Evolutionary conservation across 129 eudicot species (phyloP).

Genomic region (Lactuca saligna): DNA sequence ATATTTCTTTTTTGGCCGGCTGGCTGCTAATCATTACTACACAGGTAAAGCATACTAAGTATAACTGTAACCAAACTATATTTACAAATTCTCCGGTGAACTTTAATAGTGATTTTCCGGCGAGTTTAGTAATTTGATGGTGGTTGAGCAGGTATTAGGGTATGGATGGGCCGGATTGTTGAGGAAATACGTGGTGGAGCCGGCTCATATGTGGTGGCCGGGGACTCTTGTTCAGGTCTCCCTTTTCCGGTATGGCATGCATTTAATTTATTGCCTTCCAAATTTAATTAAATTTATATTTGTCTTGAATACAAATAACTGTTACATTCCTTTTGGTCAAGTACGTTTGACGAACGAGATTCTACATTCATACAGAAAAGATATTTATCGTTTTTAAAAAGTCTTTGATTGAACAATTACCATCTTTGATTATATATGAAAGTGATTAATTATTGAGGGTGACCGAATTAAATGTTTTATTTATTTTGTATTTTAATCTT

Average conservation of each 20-base stretch:
- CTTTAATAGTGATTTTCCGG: neutral
- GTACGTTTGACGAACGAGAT: neutral
- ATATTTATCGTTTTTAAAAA: neutral
- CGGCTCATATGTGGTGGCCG: slow-evolving; percentile 99
- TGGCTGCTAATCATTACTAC: slow-evolving; percentile 90
- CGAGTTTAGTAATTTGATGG: neutral
- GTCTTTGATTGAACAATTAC: neutral
- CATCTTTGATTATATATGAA: too few relatives aligned
- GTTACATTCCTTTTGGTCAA: neutral
- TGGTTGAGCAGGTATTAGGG: slow-evolving; percentile 66
- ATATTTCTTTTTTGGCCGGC: slow-evolving; percentile 75
- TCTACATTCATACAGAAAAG: neutral
- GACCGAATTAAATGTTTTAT: too few relatives aligned
- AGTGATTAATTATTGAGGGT: too few relatives aligned
- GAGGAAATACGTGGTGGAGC: slow-evolving; percentile 85
- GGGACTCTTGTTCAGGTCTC: slow-evolving; percentile 88
- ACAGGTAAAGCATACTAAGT: slow-evolving; percentile 44
- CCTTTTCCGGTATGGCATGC: slow-evolving; percentile 64
- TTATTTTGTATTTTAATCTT: too few relatives aligned
- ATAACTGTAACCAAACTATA: too few relatives aligned
- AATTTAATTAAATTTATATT: neutral
- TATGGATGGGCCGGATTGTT: slow-evolving; percentile 93
- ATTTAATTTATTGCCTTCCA: neutral
- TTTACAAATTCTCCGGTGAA: neutral
- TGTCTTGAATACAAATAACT: too few relatives aligned